Conservation (phyloP, 768 basidiomycete genomes). For the Hirschioporus abietinus region DNA sequence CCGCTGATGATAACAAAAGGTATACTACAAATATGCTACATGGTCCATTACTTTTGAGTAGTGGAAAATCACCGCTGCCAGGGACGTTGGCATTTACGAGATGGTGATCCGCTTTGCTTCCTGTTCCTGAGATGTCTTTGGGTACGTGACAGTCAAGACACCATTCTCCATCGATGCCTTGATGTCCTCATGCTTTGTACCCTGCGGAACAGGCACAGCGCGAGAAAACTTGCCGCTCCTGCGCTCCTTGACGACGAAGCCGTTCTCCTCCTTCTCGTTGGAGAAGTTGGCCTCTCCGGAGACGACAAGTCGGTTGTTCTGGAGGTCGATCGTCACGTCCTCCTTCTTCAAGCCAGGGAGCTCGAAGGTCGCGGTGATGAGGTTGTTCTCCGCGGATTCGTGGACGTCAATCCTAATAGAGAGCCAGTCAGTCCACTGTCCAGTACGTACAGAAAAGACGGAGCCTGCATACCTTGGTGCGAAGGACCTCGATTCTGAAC, state of each 20-base stretch:
- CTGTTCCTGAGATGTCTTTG: conserved; percentile 36
- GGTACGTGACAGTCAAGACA: conserved; percentile 43
- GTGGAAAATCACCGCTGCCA: no score
- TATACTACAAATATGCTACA: no score
- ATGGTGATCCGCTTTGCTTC: conserved; percentile 41
- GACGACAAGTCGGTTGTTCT: conserved; percentile 43
- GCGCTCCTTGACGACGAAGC: conserved; percentile 30
- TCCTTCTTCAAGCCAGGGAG: conserved; percentile 50
- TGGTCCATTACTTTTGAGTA: no score
- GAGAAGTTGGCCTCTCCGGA: conserved; percentile 40
- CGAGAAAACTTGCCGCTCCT: conserved; percentile 26
- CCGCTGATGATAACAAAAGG: no score
- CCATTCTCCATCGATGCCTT: conserved; percentile 44
- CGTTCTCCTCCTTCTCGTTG: conserved; percentile 28
- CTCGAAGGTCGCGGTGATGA: conserved; percentile 52
- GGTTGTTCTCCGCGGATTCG: conserved; percentile 40
- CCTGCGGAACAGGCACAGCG: background rate
- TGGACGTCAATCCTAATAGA: conserved; percentile 52
- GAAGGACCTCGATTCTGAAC: background rate
- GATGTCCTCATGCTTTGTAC: conserved; percentile 28
- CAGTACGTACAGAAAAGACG: background rate
- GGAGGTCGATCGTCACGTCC: conserved; percentile 46
- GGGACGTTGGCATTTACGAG: background rate
- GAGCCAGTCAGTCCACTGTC: background rate
- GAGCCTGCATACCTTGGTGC: background rate